Evolutionary conservation across 306 rosid species (phyloP).

Genomic region (Lablab purpureus): DNA sequence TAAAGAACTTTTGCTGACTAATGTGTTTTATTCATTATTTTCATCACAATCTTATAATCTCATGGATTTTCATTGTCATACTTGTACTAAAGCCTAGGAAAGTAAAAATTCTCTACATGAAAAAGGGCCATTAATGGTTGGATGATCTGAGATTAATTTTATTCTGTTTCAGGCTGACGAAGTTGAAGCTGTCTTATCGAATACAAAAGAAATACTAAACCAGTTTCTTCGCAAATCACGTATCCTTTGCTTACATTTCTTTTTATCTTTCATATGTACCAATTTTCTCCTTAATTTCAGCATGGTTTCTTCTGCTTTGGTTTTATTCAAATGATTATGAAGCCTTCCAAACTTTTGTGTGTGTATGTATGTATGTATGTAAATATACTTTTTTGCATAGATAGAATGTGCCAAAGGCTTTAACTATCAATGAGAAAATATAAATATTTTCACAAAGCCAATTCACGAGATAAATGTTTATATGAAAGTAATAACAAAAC

Average conservation of each 20-base stretch:
- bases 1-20: constrained; percentile 21
- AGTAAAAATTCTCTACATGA: constrained; percentile 24
- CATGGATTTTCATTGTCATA: constrained; percentile 28
- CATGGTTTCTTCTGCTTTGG: constrained; percentile 15
- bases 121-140: constrained; percentile 16
- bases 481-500: constrained; percentile 9
- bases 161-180: constrained; percentile 66
- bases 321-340: constrained; percentile 30
- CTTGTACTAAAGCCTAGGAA: constrained; percentile 27
- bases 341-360: background rate
- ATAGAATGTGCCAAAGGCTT: constrained; percentile 4
- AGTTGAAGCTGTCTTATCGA: constrained; percentile 88
- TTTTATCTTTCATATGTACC: constrained; percentile 19
- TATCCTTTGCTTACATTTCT: constrained; percentile 59
- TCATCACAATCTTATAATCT: constrained; percentile 21
- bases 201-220: constrained; percentile 75
- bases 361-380: background rate
- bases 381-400: background rate
- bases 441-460: constrained; percentile 10
- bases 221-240: constrained; percentile 85
- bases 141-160: constrained; percentile 42
- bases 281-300: constrained; percentile 36
- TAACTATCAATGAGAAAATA: constrained; percentile 7
- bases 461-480: constrained; percentile 27
- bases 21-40: constrained; percentile 18